phyloP scores from a whole-genome alignment of 257 asterid genomes.

The Ophiorrhiza pumila region DNA sequence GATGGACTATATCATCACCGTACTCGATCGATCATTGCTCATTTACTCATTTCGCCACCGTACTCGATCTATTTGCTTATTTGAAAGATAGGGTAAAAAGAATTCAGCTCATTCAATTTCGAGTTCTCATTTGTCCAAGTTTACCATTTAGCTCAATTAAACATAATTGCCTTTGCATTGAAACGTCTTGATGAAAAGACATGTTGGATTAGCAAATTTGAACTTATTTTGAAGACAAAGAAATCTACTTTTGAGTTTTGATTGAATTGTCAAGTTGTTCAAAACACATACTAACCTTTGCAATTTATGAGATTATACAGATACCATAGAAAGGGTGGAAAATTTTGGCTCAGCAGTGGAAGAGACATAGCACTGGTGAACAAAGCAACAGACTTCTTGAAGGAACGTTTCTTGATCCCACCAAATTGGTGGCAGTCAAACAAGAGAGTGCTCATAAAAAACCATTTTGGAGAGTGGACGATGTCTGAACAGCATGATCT shows the following conservation, averaged over 20 bases:
- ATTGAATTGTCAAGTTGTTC: not conserved
- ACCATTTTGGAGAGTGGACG: not conserved
- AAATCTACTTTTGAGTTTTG: too few relatives aligned
- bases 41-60: too few relatives aligned
- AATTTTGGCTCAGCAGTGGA: slow-evolving; percentile 12
- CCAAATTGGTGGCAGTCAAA: slow-evolving; percentile 11
- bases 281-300: not conserved
- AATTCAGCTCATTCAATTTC: too few relatives aligned
- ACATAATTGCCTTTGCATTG: too few relatives aligned
- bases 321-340: slow-evolving; percentile 22
- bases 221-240: too few relatives aligned
- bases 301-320: slow-evolving; percentile 2
- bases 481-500: slow-evolving; percentile 4
- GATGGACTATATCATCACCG: too few relatives aligned
- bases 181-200: too few relatives aligned
- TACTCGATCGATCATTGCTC: too few relatives aligned
- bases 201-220: too few relatives aligned
- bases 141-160: too few relatives aligned
- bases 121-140: too few relatives aligned
- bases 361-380: slow-evolving; percentile 28
- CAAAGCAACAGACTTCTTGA: slow-evolving; percentile 22
- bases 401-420: slow-evolving; percentile 4
- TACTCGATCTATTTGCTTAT: too few relatives aligned
- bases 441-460: not conserved
- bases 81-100: not conserved